phyloP scores from a whole-genome alignment of 1,284 basidiomycete genomes.

The Paramarasmius palmivorus region DNA sequence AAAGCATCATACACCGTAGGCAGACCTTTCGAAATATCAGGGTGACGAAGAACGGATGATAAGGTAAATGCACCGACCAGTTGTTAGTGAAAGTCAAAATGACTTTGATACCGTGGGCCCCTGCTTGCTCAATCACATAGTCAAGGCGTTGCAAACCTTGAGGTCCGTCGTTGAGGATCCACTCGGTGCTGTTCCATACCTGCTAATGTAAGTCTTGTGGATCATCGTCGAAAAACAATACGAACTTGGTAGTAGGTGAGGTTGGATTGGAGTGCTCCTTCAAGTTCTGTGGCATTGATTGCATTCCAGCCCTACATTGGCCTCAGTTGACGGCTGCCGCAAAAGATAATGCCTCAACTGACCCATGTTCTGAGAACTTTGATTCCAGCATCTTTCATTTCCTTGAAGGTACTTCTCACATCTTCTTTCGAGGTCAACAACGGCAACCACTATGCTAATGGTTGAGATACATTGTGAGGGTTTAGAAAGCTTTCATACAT shows the following conservation, averaged over 20 bases:
- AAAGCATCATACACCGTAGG: conserved; percentile 34
- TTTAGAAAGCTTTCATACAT: conserved; percentile 24
- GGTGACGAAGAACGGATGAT: neutral
- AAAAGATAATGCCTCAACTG: conserved; percentile 4
- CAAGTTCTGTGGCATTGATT: conserved; percentile 45
- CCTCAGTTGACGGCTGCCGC: neutral
- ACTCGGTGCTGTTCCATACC: conserved; percentile 52
- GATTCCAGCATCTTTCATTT: conserved; percentile 35
- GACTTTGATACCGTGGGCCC: conserved; percentile 50
- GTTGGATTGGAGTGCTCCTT: conserved; percentile 38
- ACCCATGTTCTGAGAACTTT: conserved; percentile 43
- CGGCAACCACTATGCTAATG: conserved; percentile 37
- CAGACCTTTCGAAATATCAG: conserved; percentile 28
- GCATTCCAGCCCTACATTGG: conserved; percentile 46
- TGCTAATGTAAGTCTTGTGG: conserved; percentile 14
- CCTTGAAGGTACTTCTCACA: conserved; percentile 36
- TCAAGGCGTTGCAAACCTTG: conserved; percentile 58
- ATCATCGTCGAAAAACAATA: neutral
- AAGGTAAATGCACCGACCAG: conserved; percentile 33
- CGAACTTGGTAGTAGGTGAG: conserved; percentile 55
- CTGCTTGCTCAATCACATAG: conserved; percentile 47
- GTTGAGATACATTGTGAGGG: neutral
- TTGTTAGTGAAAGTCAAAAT: conserved; percentile 59
- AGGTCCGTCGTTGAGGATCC: conserved; percentile 48
- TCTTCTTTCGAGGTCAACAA: conserved; percentile 35